Conservation (phyloP, 257 asterid species). For the Salvia hispanica region DNA sequence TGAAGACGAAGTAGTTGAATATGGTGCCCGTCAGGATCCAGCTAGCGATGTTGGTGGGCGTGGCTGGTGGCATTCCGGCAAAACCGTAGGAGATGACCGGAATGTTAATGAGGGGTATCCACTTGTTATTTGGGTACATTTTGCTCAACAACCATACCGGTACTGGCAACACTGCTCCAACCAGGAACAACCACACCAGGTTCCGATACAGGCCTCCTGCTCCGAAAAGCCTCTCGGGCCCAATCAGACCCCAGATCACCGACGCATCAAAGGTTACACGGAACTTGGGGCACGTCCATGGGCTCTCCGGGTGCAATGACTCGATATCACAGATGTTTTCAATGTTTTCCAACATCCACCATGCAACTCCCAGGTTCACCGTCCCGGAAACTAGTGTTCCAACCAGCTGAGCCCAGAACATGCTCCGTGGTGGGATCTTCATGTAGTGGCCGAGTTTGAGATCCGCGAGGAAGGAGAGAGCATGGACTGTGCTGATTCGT, state of each 20-base stretch:
- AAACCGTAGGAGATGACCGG: conserved; percentile 88
- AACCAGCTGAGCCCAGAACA: conserved; percentile 85
- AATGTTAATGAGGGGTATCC: conserved; percentile 84
- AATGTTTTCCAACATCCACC: conserved; percentile 91
- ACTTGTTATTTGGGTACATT: conserved; percentile 74
- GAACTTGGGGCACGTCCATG: conserved; percentile 92
- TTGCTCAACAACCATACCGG: conserved; percentile 87
- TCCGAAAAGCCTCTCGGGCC: conserved; percentile 79
- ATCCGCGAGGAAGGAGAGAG: conserved; percentile 86
- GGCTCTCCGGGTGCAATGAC: conserved; percentile 77
- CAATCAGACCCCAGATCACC: conserved; percentile 87
- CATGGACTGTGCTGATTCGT: conserved; percentile 79
- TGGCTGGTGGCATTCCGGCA: conserved; percentile 98
- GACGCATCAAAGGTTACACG: conserved; percentile 82
- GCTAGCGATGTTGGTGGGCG: conserved; percentile 91
- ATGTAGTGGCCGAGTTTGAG: conserved; percentile 96
- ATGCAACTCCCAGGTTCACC: conserved; percentile 74
- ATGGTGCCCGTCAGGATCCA: conserved; percentile 79
- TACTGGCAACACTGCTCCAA: conserved; percentile 83
- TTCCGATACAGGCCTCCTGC: conserved; percentile 73
- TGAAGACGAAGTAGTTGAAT: conserved; percentile 85
- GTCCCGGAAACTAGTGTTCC: conserved; percentile 76
- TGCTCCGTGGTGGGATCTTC: conserved; percentile 93
- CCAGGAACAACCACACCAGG: conserved; percentile 82
- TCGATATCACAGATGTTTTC: conserved; percentile 82